Evolutionary conservation across 345 rosid species (phyloP), one percentile per base, ranked within the genome.

Genomic region (Eucalyptus caleyi): DNA sequence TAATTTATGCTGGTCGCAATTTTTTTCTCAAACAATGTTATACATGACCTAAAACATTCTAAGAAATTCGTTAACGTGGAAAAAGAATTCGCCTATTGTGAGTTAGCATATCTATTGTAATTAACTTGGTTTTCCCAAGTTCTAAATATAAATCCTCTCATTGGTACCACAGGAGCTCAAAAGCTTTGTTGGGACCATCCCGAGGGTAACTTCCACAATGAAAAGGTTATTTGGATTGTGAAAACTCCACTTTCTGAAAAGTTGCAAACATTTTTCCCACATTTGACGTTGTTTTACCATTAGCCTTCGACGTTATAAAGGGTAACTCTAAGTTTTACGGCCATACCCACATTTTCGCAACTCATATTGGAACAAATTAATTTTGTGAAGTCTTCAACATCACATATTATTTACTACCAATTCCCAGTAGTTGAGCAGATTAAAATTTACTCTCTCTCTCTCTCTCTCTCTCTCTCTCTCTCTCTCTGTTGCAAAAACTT

Each of bases 101-200:
- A 53, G 23, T 7, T 19, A 53, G 56, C 24, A 53, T 53, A 19
- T 53, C 56, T 19, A 8, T 53, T 53, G 4, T 18, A 19, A 8
- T 53, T 53, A 53, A 53, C 56, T 0, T 0, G 0, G 4, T 53
- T 3, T 53, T 53, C 4, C 56, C 56, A 1, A 53, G 10, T 53
- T 53, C 56, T 53, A 53, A 18, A 53, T 53, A 18, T 53, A 18
- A 18, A 53, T 53, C 56, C 56, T 0, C 24, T 53, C 56, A 19
- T 0, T 53, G 2, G 23, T 19, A 7, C 19, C 56, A 53, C 56
- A 53, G 19, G 56, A 8, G 56, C 9, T 53, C 4, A 4, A 53
- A 53, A 53, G 56, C 56, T 8, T 53, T 53, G 56, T 53, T 19
- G 24, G 1, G 56, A 2, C 24, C 24, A 53, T 53, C 24, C 10